These are phyloP conservation scores for Gossypium longicalyx DNA, from an alignment of 345 rosid genomes.

Conservation along the genomic window DNA sequence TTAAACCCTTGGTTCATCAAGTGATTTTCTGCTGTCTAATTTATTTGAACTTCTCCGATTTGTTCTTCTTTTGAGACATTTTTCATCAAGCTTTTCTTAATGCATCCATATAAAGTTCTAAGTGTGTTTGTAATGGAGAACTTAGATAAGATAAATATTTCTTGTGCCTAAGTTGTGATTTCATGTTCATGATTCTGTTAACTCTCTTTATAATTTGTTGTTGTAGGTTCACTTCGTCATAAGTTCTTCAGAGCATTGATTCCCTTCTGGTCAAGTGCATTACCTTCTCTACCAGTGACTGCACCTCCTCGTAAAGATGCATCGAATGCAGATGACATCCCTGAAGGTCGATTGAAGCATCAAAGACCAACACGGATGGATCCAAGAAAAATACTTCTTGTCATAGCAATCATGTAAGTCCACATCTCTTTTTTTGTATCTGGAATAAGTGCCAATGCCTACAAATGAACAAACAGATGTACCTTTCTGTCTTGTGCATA, in stretches of 20 bases:
- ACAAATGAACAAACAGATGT: not conserved
- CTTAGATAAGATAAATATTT: not conserved
- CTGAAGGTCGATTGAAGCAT: slow-evolving; percentile 63
- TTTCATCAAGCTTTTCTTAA: not conserved
- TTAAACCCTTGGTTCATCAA: not conserved
- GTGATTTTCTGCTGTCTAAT: not conserved
- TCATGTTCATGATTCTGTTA: not conserved
- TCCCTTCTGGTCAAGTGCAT: slow-evolving; percentile 97
- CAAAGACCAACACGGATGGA: slow-evolving; percentile 75
- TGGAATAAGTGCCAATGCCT: not conserved
- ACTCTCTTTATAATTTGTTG: not conserved
- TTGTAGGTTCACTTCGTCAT: slow-evolving; percentile 76
- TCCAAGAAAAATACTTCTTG: slow-evolving; percentile 76
- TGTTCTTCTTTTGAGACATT: slow-evolving; percentile 4
- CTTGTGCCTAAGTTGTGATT: not conserved
- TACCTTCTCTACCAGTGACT: slow-evolving; percentile 92
- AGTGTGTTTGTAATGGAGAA: not conserved
- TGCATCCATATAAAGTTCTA: not conserved
- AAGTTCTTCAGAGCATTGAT: slow-evolving; percentile 89
- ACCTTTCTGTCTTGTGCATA: not conserved
- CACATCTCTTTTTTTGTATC: not conserved
- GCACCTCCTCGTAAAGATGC: slow-evolving; percentile 85
- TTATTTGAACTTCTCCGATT: not conserved
- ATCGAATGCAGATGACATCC: slow-evolving; percentile 54
- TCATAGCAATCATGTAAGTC: slow-evolving; percentile 53